Evolutionary conservation across 129 eudicot genomes (phyloP).

Genomic region (Ambrosia artemisiifolia): DNA sequence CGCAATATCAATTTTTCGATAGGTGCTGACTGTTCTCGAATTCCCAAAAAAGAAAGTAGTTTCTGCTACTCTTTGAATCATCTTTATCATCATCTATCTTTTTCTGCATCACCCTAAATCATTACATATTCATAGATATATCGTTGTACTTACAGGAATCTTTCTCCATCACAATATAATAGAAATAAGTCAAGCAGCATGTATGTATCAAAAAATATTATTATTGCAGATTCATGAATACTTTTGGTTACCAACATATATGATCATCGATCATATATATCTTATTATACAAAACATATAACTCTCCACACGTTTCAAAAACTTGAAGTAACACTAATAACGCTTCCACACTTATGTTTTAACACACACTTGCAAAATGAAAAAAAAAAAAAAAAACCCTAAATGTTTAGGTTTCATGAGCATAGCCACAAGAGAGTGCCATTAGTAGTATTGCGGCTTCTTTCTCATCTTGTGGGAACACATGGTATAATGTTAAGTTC

Average conservation of each 20-base stretch:
- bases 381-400: not conserved
- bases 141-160: not conserved
- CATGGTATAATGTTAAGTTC: conserved; percentile 21
- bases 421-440: conserved; percentile 60
- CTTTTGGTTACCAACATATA: conserved; percentile 24
- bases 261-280: conserved; percentile 14
- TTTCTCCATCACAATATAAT: not conserved
- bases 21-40: not conserved
- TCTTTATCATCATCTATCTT: conserved; percentile 16
- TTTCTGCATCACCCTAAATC: conserved; percentile 14
- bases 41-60: not conserved
- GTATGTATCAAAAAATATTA: not conserved
- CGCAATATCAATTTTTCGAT: not conserved
- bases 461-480: conserved; percentile 52
- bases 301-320: conserved; percentile 10
- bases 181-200: not conserved
- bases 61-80: conserved; percentile 21
- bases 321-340: not conserved
- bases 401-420: conserved; percentile 21
- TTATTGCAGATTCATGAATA: conserved; percentile 14
- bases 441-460: conserved; percentile 61
- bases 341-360: conserved; percentile 3
- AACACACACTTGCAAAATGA: conserved; percentile 17
- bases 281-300: conserved; percentile 24
- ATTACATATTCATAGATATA: not conserved